Base-by-base conservation (phyloP, 805 yeast genomes). In the Osmozyma mogii region DNA sequence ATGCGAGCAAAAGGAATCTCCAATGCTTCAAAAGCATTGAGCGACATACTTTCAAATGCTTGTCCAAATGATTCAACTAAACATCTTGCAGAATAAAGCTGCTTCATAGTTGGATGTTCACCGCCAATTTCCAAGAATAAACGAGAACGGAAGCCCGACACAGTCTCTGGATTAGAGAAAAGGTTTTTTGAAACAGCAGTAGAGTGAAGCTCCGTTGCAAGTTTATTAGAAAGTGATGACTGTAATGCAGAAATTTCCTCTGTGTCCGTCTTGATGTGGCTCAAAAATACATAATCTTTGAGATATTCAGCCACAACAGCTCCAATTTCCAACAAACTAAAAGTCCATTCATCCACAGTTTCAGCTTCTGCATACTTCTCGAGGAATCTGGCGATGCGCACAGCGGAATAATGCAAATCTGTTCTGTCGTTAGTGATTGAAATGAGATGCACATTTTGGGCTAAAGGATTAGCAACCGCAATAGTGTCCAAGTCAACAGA, bases 381-480 rank as follows among this genome's bases (percentile, higher is more conserved):
- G n/a, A n/a, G n/a, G n/a, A n/a, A n/a, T n/a, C n/a, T n/a, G n/a
- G n/a, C n/a, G n/a, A n/a, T n/a, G n/a, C n/a, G n/a, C n/a, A n/a
- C n/a, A n/a, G n/a, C n/a, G n/a, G n/a, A n/a, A n/a, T n/a, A n/a
- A n/a, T n/a, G n/a, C n/a, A n/a, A n/a, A n/a, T n/a, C n/a, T n/a
- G n/a, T n/a, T n/a, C n/a, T n/a, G n/a, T n/a, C n/a, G n/a, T 15
- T 25, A n/a, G 40, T 15, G 6, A 24, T 18, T 3, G 23, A 20
- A 12, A 51, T 36, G 22, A 65, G 49, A 27, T 58, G 61, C 2
- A 67, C 50, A 31, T 59, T 66, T 9, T 58, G 53, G 15, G 56
- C 66, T 27, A 75, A 43, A 1, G 73, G 62, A 40, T 71, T 72
- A 0, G 73, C 67, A 15, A 72, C 43, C 0, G 77, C 45, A 13